Conservation (phyloP, 805 yeast species). For the Kodamaea jinghongensis region DNA sequence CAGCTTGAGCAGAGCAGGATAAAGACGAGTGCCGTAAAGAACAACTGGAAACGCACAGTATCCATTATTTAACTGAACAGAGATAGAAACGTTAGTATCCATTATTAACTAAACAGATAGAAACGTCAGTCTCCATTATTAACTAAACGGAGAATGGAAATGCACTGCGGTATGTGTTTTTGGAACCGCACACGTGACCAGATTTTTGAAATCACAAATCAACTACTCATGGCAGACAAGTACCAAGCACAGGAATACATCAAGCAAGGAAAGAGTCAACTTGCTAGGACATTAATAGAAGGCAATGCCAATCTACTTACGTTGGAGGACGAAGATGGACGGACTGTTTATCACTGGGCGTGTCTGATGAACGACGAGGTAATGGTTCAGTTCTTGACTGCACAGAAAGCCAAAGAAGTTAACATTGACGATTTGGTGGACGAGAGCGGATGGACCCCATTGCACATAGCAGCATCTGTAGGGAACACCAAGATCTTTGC, state of each 20-base stretch:
- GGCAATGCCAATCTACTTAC: constrained; percentile 49
- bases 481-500: constrained; percentile 59
- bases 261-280: constrained; percentile 52
- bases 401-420: constrained; percentile 22
- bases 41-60: too few relatives aligned
- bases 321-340: constrained; percentile 62
- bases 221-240: neutral
- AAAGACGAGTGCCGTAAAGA: too few relatives aligned
- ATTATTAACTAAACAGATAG: too few relatives aligned
- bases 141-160: too few relatives aligned
- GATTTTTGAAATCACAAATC: too few relatives aligned
- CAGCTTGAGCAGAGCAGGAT: too few relatives aligned
- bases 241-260: constrained; percentile 58
- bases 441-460: constrained; percentile 83
- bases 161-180: too few relatives aligned
- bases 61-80: too few relatives aligned
- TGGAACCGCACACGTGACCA: too few relatives aligned
- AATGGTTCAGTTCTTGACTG: constrained; percentile 43
- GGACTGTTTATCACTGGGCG: constrained; percentile 91
- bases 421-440: constrained; percentile 72
- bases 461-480: constrained; percentile 77
- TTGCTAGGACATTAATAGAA: constrained; percentile 50
- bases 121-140: too few relatives aligned
- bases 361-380: constrained; percentile 57
- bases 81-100: too few relatives aligned